Evolutionary conservation across 2,329 filamentous ascomycete species (phyloP).

Genomic region (Biscogniauxia sp.): DNA sequence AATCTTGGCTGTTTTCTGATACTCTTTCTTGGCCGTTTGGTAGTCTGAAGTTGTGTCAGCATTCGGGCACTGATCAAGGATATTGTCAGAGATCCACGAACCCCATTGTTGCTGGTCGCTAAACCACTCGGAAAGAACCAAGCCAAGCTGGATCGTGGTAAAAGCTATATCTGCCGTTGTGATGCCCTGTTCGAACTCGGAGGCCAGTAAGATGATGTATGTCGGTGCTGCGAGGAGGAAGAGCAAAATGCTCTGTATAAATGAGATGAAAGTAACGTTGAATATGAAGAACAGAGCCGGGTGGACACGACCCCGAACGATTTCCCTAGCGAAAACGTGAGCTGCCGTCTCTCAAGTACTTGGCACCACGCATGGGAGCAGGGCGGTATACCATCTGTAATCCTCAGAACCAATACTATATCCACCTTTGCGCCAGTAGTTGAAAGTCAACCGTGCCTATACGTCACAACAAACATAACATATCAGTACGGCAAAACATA

Average conservation of each 20-base stretch:
- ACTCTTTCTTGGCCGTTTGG: constrained; percentile 76
- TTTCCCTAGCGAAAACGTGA: constrained; percentile 50
- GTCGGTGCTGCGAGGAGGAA: constrained; percentile 72
- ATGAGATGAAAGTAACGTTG: constrained; percentile 86
- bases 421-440: constrained; percentile 95
- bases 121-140: constrained; percentile 69
- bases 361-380: background rate
- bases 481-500: background rate
- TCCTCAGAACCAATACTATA: constrained; percentile 89
- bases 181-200: constrained; percentile 56
- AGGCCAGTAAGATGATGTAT: constrained; percentile 76
- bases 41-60: constrained; percentile 52
- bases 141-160: constrained; percentile 43
- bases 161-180: constrained; percentile 48
- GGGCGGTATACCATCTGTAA: constrained; percentile 69
- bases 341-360: constrained; percentile 2
- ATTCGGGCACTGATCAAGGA: background rate
- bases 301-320: constrained; percentile 66
- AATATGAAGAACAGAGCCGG: constrained; percentile 73
- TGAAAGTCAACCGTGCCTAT: constrained; percentile 81
- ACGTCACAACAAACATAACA: constrained; percentile 1
- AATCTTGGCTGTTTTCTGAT: constrained; percentile 70
- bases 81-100: constrained; percentile 36
- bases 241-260: constrained; percentile 79
- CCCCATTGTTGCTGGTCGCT: constrained; percentile 93